Evolutionary conservation across 371 early-diverging fungal genomes (phyloP), one percentile per base, ranked within the genome.

Genomic region (Mortierella sp.): DNA sequence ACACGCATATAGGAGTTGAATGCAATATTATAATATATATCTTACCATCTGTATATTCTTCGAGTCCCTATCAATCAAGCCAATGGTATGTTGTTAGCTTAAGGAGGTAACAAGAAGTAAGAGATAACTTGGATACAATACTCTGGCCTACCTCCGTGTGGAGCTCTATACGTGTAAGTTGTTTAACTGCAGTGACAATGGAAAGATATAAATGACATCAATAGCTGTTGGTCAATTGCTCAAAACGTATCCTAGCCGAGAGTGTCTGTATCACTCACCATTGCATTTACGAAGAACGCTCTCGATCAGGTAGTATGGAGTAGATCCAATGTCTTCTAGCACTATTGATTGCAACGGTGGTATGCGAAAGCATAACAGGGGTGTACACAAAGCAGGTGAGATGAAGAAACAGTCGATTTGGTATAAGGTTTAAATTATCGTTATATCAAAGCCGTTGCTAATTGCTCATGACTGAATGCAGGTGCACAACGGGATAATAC

Each of bases 231-330:
- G 6, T 40, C 59, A 38, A 38, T 59, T 59, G 59, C 19, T 19
- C n/a, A 40, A 15, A n/a, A 9, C 13, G 41, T 41, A 22, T 41
- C 36, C 52, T 13, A 28, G 2, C 40, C 40, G 53, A 16, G n/a
- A 58, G 16, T 10, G 24, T 22, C 38, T 11, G 32, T 55, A 21
- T 15, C 10, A 43, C 63, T 62, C 69, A 81, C 82, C 76, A 55
- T 65, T 81, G 45, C 82, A 81, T 48, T 81, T 81, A 45, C 67
- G 57, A 8, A 81, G 76, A 2, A 81, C 72, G 47, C 82, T 67
- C 33, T 81, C 82, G 28, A 81, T 76, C 13, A 81, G 63, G 48
- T 72, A 76, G 60, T 63, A 81, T 7, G 82, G 82, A 1, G 82
- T 81, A 1, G 58, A 52, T 36, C 82, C 82, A 69, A 81, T 69